A percentile compares a stretch with the other conserved stretches of the same genome.
Conservation (phyloP, 1,284 basidiomycete species). For the Melampsora americana region DNA sequence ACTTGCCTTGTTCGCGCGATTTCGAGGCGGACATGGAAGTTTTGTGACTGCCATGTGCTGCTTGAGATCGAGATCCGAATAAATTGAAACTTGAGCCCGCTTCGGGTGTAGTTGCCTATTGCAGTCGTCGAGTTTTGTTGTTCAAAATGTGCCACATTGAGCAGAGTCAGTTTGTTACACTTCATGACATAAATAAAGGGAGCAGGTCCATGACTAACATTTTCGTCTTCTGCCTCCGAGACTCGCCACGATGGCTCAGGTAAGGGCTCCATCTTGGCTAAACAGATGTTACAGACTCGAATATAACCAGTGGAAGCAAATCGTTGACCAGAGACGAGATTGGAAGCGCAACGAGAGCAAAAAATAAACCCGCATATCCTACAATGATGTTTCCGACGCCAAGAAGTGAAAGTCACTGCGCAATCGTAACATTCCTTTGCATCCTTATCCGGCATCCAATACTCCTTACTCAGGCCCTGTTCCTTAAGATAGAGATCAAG, state of each 20-base stretch:
- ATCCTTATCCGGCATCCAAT: constrained; percentile 97
- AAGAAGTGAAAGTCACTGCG: constrained; percentile 82
- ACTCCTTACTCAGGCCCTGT: constrained; percentile 73
- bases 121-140: not conserved
- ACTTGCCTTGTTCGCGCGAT: not conserved
- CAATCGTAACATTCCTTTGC: constrained; percentile 95
- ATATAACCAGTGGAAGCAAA: constrained; percentile 51
- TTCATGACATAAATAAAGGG: not conserved
- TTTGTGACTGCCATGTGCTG: constrained; percentile 7
- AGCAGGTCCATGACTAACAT: constrained; percentile 5
- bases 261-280: constrained; percentile 49
- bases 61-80: constrained; percentile 29
- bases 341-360: constrained; percentile 52
- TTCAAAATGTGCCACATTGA: not conserved
- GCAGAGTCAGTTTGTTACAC: too few relatives aligned
- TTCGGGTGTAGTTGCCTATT: constrained; percentile 10
- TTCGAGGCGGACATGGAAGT: not conserved
- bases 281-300: constrained; percentile 54
- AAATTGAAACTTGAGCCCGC: constrained; percentile 22
- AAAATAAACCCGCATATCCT: constrained; percentile 69
- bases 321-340: constrained; percentile 52
- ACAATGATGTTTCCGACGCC: constrained; percentile 91
- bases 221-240: constrained; percentile 31
- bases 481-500: constrained; percentile 10
- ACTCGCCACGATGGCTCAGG: constrained; percentile 20